A percentile compares a stretch with the other conserved stretches of the same genome.
These are phyloP conservation scores for Pseudozyma sp. DNA, from an alignment of 1,284 basidiomycete genomes.

Conservation along the genomic window DNA sequence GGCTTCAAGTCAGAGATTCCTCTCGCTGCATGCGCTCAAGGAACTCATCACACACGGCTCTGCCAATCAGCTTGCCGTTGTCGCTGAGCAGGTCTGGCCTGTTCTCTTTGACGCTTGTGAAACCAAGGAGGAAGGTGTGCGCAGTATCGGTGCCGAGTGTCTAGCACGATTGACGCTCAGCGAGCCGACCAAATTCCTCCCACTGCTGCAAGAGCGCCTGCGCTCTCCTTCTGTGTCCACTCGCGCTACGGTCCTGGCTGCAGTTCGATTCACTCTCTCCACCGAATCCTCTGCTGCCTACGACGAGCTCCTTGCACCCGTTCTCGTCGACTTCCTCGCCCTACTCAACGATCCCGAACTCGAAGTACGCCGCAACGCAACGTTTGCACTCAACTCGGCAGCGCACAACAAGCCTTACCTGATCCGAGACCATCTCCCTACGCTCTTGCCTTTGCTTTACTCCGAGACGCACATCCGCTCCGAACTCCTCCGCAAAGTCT, in stretches of 20 bases:
- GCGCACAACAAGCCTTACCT: slow-evolving; percentile 93
- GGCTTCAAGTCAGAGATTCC: slow-evolving; percentile 67
- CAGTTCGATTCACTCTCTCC: slow-evolving; percentile 93
- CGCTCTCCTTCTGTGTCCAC: slow-evolving; percentile 69
- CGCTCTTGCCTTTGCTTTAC: slow-evolving; percentile 85
- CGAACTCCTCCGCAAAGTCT: slow-evolving; percentile 75
- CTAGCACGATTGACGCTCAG: slow-evolving; percentile 93
- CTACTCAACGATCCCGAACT: slow-evolving; percentile 83
- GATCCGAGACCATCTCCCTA: slow-evolving; percentile 82
- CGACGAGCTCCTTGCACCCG: slow-evolving; percentile 86
- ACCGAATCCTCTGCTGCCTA: slow-evolving; percentile 81
- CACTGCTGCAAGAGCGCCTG: slow-evolving; percentile 76
- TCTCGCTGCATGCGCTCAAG: slow-evolving; percentile 91
- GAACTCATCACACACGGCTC: slow-evolving; percentile 94
- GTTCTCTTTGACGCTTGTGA: slow-evolving; percentile 72
- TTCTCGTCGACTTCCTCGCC: slow-evolving; percentile 89
- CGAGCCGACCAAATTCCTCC: slow-evolving; percentile 86
- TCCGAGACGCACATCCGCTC: slow-evolving; percentile 82
- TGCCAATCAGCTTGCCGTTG: slow-evolving; percentile 80
- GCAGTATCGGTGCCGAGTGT: slow-evolving; percentile 95
- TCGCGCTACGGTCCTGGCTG: slow-evolving; percentile 88
- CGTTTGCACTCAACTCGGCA: slow-evolving; percentile 88
- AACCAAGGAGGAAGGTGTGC: slow-evolving; percentile 82
- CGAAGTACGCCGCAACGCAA: slow-evolving; percentile 59
- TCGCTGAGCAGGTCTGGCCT: slow-evolving; percentile 88